These are phyloP conservation scores for Leccinum truebloodii DNA, from an alignment of 768 basidiomycete species.

Conservation along the genomic window DNA sequence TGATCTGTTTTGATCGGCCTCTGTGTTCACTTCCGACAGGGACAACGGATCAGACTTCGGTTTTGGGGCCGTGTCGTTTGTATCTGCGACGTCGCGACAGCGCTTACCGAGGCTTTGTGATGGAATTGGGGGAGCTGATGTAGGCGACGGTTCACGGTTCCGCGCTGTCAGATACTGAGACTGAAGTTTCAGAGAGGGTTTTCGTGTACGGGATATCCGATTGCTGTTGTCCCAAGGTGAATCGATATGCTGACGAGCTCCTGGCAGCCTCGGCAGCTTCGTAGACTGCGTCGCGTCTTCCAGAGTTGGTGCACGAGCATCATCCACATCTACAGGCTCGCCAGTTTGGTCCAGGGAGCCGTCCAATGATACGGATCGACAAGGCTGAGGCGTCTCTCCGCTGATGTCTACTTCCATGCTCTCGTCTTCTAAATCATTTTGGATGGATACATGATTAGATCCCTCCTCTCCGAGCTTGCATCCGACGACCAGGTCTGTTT, in stretches of 20 bases:
- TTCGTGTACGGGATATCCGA: slow-evolving; percentile 28
- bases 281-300: slow-evolving; percentile 3
- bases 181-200: slow-evolving; percentile 35
- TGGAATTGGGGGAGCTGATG: slow-evolving; percentile 14
- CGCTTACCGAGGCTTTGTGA: slow-evolving; percentile 29
- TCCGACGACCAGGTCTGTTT: slow-evolving; percentile 33
- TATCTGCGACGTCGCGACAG: slow-evolving; percentile 23
- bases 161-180: slow-evolving; percentile 14
- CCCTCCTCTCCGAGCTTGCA: slow-evolving; percentile 31
- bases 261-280: slow-evolving; percentile 8
- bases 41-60: slow-evolving; percentile 17
- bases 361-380: slow-evolving; percentile 21
- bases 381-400: slow-evolving; percentile 32
- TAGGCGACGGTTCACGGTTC: slow-evolving; percentile 9
- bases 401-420: slow-evolving; percentile 61
- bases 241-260: slow-evolving; percentile 4
- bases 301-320: neutral
- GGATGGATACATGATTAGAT: slow-evolving; percentile 50
- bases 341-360: slow-evolving; percentile 5
- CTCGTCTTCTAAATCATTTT: slow-evolving; percentile 60
- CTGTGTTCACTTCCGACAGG: slow-evolving; percentile 20
- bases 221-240: slow-evolving; percentile 10
- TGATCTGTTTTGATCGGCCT: slow-evolving; percentile 25
- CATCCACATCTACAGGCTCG: slow-evolving; percentile 20
- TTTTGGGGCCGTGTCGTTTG: slow-evolving; percentile 17